Evolutionary conservation across 75 land plant genomes (phyloP), one percentile per base, ranked within the genome.

Genomic region (Pinus tabuliformis): DNA sequence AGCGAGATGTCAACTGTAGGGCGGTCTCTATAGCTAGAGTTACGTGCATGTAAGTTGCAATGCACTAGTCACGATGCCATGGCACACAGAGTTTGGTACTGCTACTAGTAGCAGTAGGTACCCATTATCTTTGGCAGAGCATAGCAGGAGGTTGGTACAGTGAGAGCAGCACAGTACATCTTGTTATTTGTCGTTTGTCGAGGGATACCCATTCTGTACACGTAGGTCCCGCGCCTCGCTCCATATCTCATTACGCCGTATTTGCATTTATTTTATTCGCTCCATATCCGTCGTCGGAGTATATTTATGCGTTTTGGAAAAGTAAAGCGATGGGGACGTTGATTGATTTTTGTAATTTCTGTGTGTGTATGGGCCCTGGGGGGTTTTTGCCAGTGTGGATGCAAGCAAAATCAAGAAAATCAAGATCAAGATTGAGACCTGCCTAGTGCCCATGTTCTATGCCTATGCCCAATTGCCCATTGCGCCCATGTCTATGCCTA

Each of bases 281-380:
- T 62, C 30, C 65, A 62, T 33, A 62, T 62, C 16, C 39, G 68
- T 64, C 68, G 39, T 33, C 18, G 39, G 30, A 33, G 68, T 30
- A 64, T 64, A 64, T 64, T 64, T 30, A 33, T 64, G 68, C 68
- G 68, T 64, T 64, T 64, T 17, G 68, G 68, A 64, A 64, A 64
- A 64, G 68, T 16, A 64, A 64, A 64, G 68, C 14, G 36, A 64
- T 33, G 8, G 1, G 37, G 68, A 64, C 20, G 68, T 64, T 64
- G 68, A 64, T 33, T 64, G 68, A 64, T 64, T 64, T 33, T 49
- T 49, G 54, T 49, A 49, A 33, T 33, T 33, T 30, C 1, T 64
- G 17, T 64, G 42, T 33, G 18, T 33, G 66, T 63, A 37, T 30
- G 30, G 39, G 36, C 15, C 15, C 17, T 17, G 37, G 68, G 68